Percentiles rank a stretch among this genome's conserved stretches.
Evolutionary conservation across 768 basidiomycete species (phyloP).

Genomic region (Gymnopilus junonius): DNA sequence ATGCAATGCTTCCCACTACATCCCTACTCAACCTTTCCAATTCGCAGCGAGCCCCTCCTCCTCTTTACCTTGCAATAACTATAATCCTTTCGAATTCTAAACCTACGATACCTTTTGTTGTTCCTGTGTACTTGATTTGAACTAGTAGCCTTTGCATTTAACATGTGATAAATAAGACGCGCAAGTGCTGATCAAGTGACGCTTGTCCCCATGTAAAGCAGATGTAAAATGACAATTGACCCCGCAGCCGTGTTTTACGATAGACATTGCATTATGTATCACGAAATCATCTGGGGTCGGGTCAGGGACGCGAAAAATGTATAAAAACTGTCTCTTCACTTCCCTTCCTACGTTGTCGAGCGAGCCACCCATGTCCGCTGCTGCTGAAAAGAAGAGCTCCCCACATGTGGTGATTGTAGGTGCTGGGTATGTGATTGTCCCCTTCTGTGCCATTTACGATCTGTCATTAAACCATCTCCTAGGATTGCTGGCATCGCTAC

Average conservation of each 20-base stretch:
- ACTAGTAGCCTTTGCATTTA: slow-evolving; percentile 1
- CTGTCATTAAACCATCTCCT: neutral
- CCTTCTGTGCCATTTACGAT: neutral
- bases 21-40: neutral
- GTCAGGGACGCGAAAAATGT: neutral
- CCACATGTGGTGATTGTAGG: slow-evolving; percentile 53
- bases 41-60: neutral
- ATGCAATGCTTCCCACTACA: neutral
- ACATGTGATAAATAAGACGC: slow-evolving; percentile 10
- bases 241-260: too few species aligned
- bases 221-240: neutral
- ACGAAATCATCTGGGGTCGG: neutral
- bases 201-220: neutral
- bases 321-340: neutral
- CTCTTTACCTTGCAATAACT: neutral
- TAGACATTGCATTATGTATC: neutral
- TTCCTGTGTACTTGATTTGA: slow-evolving; percentile 17
- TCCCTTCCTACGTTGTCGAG: neutral
- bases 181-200: neutral
- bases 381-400: slow-evolving; percentile 21
- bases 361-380: slow-evolving; percentile 5
- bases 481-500: slow-evolving; percentile 53
- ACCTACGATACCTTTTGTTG: slow-evolving; percentile 14
- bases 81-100: slow-evolving; percentile 1
- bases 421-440: slow-evolving; percentile 44